Evolutionary conservation across 2,329 filamentous ascomycete species (phyloP).

Genomic region (Nigrospora sphaerica): DNA sequence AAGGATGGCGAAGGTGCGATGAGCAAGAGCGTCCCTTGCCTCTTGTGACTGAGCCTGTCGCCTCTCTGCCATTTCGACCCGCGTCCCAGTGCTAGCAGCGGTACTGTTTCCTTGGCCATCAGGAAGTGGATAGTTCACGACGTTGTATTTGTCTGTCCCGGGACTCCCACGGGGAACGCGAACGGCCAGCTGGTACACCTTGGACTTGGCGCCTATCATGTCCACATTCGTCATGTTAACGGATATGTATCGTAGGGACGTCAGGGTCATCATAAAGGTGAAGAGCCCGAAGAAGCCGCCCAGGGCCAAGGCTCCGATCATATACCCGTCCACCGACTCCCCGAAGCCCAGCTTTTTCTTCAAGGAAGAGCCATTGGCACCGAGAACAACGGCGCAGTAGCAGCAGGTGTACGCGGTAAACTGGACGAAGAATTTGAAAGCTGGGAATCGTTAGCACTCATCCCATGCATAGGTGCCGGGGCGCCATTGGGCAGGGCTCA

Average conservation of each 20-base stretch:
- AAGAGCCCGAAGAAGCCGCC: slow-evolving; percentile 75
- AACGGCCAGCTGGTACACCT: slow-evolving; percentile 68
- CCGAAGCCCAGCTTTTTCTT: slow-evolving; percentile 41
- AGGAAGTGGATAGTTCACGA: slow-evolving; percentile 53
- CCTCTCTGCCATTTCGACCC: slow-evolving; percentile 3
- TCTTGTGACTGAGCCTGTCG: slow-evolving; percentile 9
- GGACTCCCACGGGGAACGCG: slow-evolving; percentile 49
- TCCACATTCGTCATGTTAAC: slow-evolving; percentile 83
- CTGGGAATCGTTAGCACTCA: slow-evolving; percentile 26
- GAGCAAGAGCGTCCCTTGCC: slow-evolving; percentile 38
- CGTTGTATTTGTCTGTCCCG: slow-evolving; percentile 34
- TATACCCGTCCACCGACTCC: slow-evolving; percentile 44
- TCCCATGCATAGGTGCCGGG: slow-evolving; percentile 1
- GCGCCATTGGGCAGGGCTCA: slow-evolving; percentile 24
- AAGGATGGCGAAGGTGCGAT: slow-evolving; percentile 72
- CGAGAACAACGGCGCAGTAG: slow-evolving; percentile 59
- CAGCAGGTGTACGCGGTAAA: slow-evolving; percentile 69
- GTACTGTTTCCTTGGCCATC: slow-evolving; percentile 9
- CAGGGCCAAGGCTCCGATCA: slow-evolving; percentile 60
- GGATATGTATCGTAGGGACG: slow-evolving; percentile 61
- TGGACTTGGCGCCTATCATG: slow-evolving; percentile 53
- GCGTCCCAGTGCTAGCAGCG: background rate
- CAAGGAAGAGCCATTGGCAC: slow-evolving; percentile 58
- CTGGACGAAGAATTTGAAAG: slow-evolving; percentile 89
- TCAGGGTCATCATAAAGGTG: slow-evolving; percentile 66